These are phyloP conservation scores for Boletus barrowsii DNA, from an alignment of 768 basidiomycete species.

Conservation along the genomic window DNA sequence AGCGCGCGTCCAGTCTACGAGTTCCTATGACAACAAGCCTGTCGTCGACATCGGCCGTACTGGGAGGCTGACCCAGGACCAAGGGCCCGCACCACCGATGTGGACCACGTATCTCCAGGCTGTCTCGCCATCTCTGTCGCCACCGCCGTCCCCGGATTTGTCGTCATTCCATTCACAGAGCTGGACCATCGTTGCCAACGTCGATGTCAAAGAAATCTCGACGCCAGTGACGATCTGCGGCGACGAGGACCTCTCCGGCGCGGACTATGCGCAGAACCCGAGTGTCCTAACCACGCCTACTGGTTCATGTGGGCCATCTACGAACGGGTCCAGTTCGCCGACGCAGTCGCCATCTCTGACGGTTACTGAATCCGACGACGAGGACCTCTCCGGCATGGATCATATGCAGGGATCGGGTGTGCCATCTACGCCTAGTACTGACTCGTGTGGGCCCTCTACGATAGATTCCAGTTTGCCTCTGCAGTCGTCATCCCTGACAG, in stretches of 20 bases:
- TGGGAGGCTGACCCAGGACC: not conserved
- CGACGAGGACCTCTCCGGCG: not conserved
- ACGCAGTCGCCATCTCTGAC: not conserved
- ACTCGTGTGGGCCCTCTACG: too few species aligned
- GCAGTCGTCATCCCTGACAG: too few species aligned
- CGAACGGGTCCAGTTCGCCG: not conserved
- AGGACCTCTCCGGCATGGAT: too few species aligned
- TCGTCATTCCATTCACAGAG: conserved; percentile 8
- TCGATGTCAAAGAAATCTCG: not conserved
- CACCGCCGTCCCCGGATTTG: not conserved
- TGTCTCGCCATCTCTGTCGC: not conserved
- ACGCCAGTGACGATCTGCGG: not conserved
- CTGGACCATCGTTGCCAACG: conserved; percentile 1
- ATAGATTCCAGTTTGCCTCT: too few species aligned
- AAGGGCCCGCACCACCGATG: not conserved
- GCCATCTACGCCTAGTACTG: too few species aligned
- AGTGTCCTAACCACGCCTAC: not conserved
- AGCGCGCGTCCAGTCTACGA: not conserved
- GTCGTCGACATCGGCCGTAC: not conserved
- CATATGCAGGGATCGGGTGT: too few species aligned
- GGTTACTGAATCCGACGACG: too few species aligned
- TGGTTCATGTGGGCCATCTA: not conserved
- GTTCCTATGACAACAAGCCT: not conserved
- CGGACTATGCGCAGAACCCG: too few species aligned
- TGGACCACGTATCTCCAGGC: not conserved